These are phyloP conservation scores for Periconia sp. DNA, from an alignment of 2,329 filamentous ascomycete genomes.

Conservation along the genomic window DNA sequence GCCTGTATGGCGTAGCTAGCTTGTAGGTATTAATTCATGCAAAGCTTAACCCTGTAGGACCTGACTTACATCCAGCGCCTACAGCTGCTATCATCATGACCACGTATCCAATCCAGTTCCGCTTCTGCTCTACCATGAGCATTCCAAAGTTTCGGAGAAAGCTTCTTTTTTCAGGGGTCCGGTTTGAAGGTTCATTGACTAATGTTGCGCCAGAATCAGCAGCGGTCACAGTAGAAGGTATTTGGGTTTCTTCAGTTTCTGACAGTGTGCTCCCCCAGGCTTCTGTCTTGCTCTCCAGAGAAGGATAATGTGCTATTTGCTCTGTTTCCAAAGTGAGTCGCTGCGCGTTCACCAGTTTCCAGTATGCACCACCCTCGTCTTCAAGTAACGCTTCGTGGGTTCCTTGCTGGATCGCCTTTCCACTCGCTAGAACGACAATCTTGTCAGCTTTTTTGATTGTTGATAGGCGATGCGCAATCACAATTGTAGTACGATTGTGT, in stretches of 20 bases:
- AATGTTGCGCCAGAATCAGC: no score
- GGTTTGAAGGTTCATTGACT: not conserved
- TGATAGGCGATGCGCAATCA: conserved; percentile 77
- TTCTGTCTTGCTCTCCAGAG: conserved; percentile 5
- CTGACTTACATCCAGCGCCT: conserved; percentile 27
- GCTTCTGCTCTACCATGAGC: conserved; percentile 25
- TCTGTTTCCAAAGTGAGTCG: conserved; percentile 7
- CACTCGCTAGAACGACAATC: conserved; percentile 75
- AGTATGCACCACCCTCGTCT: conserved; percentile 65
- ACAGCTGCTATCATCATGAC: conserved; percentile 24
- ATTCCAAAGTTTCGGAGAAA: conserved; percentile 11
- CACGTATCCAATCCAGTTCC: conserved; percentile 18
- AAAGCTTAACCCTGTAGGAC: no score
- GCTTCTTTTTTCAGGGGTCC: not conserved
- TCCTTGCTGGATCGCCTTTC: conserved; percentile 71
- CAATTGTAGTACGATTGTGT: conserved; percentile 64
- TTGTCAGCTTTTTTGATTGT: conserved; percentile 71
- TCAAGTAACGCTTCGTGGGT: conserved; percentile 72
- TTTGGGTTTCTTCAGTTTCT: conserved; percentile 7
- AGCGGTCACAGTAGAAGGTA: not conserved
- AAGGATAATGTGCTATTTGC: no score
- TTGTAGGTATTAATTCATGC: no score
- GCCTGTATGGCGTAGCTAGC: conserved; percentile 28
- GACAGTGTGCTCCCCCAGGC: not conserved
- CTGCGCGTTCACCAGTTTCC: conserved; percentile 62